phyloP scores from a whole-genome alignment of 2,329 filamentous ascomycete species.

The Paraconiothyrium brasiliense region DNA sequence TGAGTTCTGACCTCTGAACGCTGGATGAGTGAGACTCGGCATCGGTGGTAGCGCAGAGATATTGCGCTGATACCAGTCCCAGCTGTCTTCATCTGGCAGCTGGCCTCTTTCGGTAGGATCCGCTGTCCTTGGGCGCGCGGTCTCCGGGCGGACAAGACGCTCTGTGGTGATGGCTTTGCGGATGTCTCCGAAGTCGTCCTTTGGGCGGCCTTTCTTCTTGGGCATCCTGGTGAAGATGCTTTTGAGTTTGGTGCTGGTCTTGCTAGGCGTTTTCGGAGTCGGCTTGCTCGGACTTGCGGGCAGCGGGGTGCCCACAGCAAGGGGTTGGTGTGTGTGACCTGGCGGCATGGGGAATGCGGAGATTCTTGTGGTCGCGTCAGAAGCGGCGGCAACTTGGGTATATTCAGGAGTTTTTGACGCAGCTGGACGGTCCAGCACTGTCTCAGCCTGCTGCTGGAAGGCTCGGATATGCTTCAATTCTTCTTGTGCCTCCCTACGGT shows the following conservation, averaged over 20 bases:
- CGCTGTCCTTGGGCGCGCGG: background rate
- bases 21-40: background rate
- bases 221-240: background rate
- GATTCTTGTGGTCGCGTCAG: too few relatives aligned
- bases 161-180: background rate
- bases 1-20: background rate
- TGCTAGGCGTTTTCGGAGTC: background rate
- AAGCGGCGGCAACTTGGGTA: too few relatives aligned
- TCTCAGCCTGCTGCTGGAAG: background rate
- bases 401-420: background rate
- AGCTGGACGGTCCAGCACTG: background rate
- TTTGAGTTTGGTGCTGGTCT: background rate
- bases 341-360: background rate
- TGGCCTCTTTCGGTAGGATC: background rate
- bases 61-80: conserved; percentile 5
- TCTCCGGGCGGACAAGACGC: background rate
- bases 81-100: conserved; percentile 2
- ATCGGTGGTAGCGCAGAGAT: background rate
- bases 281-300: background rate
- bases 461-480: background rate
- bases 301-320: background rate
- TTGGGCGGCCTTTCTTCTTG: background rate
- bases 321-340: background rate
- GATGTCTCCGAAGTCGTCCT: conserved; percentile 7
- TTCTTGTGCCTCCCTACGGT: background rate